Base-by-base conservation (phyloP, 148 eudicot species). In the Fagopyrum tataricum region DNA sequence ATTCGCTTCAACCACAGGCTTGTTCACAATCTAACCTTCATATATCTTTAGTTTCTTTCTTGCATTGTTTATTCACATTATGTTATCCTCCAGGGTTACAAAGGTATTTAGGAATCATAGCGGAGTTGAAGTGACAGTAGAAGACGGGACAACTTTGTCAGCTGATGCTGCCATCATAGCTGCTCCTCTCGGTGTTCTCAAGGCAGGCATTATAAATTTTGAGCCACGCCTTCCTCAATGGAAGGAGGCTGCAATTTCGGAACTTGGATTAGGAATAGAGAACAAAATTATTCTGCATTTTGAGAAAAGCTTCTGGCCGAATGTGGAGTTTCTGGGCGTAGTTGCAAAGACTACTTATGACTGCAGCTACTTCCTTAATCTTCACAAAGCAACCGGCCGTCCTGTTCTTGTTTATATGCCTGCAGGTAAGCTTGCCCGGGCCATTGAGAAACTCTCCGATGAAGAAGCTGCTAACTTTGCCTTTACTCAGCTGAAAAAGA, bases 341-440 rank as follows among this genome's bases (percentile, higher is more conserved):
- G 99, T 96, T 86, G 92, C 99, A 5, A 94, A 96, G 49, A 87
- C 90, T 46, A 83, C 99, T 7, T 88, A 96, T 75, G 93, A 76
- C 21, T 96, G 99, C 78, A 92, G 99, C 77, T 96, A 96, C 85
- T 96, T 96, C 77, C 90, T 96, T 73, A 96, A 96, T 76, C 97
- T 96, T 59, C 99, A 96, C 87, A 96, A 96, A 83, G 99, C 99
- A 68, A 96, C 97, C 0, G 94, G 99, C 37, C 92, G 90, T 75
- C 67, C 87, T 42, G 99, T 92, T 70, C 99, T 95, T 69, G 99
- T 96, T 66, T 96, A 96, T 78, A 96, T 96, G 99, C 99, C 97
- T 52, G 92, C 99, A 7, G 99, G 99, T 74, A 85, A 92, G 82
- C 78, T 96, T 80, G 99, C 99, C 23, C 84, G 85, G 72, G 99